Conservation (phyloP, 176 grass and related monocot species). For the Chloris gayana region DNA sequence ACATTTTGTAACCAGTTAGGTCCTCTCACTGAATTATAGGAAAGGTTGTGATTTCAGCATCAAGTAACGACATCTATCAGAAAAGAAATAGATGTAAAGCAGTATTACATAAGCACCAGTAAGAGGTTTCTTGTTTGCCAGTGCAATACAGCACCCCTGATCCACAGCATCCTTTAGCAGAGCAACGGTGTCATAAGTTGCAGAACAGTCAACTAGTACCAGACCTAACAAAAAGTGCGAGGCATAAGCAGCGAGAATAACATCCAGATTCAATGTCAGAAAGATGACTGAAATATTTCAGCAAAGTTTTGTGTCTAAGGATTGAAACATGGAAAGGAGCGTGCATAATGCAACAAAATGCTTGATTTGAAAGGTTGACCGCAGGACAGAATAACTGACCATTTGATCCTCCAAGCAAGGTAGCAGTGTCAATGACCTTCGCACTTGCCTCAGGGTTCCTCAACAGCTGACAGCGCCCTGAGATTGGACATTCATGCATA, state of each 20-base stretch:
- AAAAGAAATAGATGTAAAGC: neutral
- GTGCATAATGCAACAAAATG: neutral
- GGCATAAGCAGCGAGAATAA: neutral
- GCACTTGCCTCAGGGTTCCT: constrained; percentile 43
- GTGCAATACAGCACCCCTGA: constrained; percentile 63
- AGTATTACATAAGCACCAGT: constrained; percentile 71
- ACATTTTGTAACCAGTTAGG: constrained; percentile 23
- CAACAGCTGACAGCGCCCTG: constrained; percentile 80
- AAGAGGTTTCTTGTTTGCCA: constrained; percentile 96
- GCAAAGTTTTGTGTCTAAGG: neutral
- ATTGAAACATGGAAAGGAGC: constrained; percentile 3
- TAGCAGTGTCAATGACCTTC: constrained; percentile 58
- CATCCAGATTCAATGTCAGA: neutral
- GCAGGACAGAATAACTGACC: constrained; percentile 35
- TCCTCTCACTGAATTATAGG: neutral
- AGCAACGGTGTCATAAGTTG: constrained; percentile 67
- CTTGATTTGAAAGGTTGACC: neutral
- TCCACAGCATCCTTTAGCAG: constrained; percentile 58
- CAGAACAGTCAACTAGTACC: constrained; percentile 88
- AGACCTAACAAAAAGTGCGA: constrained; percentile 57
- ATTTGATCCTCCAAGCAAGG: constrained; percentile 70
- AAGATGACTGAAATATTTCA: neutral
- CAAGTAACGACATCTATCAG: constrained; percentile 15
- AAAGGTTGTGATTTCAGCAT: neutral
- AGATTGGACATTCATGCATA: constrained; percentile 11